These are phyloP conservation scores for Zoysia japonica DNA, from an alignment of 176 grass and related monocot genomes.

Conservation along the genomic window DNA sequence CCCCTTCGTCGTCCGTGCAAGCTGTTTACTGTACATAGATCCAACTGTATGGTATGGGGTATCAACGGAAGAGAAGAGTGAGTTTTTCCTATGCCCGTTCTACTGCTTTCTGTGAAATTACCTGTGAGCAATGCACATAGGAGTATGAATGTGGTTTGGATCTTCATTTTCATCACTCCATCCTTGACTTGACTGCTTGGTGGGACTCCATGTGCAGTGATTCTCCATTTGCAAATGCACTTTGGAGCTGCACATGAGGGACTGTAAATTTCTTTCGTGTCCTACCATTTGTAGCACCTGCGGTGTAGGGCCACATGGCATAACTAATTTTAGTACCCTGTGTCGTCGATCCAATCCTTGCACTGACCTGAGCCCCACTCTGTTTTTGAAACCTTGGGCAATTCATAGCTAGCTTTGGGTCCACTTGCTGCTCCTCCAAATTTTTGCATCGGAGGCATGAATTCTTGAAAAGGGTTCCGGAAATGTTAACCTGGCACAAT, in stretches of 20 bases:
- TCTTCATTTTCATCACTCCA: conserved; percentile 36
- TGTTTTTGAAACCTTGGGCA: conserved; percentile 30
- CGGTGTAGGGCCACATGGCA: conserved; percentile 31
- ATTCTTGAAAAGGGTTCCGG: conserved; percentile 24
- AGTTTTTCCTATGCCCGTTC: conserved; percentile 29
- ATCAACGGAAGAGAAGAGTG: conserved; percentile 55
- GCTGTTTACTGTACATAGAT: conserved; percentile 69
- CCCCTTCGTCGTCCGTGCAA: conserved; percentile 44
- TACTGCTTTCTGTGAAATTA: conserved; percentile 3
- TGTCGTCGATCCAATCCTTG: conserved; percentile 40
- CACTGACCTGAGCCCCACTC: conserved; percentile 34
- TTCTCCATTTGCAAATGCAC: conserved; percentile 56
- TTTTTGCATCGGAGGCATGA: conserved; percentile 43
- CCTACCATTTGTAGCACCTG: conserved; percentile 47
- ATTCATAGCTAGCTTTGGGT: conserved; percentile 36
- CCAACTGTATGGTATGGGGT: conserved; percentile 7
- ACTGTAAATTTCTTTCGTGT: conserved; percentile 37
- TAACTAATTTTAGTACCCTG: conserved; percentile 26
- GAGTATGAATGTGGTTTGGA: neutral
- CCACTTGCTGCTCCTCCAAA: conserved; percentile 27
- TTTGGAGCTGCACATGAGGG: conserved; percentile 51
- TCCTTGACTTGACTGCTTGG: conserved; percentile 42
- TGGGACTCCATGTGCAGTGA: conserved; percentile 66
- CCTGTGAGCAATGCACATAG: conserved; percentile 6
- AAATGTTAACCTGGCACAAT: conserved; percentile 34